Conservation (phyloP, 2,329 filamentous ascomycete genomes). For the Leptosphaerulina australis region DNA sequence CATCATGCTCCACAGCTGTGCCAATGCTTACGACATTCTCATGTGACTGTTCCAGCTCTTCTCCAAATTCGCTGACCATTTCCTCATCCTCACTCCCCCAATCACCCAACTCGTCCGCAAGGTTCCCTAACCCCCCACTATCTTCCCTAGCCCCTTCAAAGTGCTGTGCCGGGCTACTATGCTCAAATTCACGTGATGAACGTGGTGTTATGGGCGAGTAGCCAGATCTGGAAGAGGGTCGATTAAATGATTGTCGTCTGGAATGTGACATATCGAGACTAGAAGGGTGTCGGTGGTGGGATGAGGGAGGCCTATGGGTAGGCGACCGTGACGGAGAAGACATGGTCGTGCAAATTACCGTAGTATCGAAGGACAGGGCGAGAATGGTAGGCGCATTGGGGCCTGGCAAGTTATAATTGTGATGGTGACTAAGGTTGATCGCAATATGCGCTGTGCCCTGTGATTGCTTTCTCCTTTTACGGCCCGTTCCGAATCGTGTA, state of each 20-base stretch:
- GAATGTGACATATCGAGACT: constrained; percentile 51
- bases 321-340: constrained; percentile 53
- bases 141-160: constrained; percentile 47
- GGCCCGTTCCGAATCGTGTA: not conserved
- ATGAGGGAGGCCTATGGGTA: constrained; percentile 42
- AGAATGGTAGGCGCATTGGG: constrained; percentile 12
- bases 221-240: constrained; percentile 50
- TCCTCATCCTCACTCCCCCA: constrained; percentile 64
- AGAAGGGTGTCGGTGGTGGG: constrained; percentile 49
- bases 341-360: constrained; percentile 30
- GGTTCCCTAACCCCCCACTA: constrained; percentile 70
- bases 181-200: constrained; percentile 50
- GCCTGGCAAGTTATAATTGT: constrained; percentile 15
- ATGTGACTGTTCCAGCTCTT: constrained; percentile 38
- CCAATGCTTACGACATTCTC: constrained; percentile 35
- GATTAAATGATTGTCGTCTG: constrained; percentile 46
- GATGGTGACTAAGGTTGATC: constrained; percentile 13
- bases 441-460: constrained; percentile 17
- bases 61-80: constrained; percentile 50
- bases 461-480: constrained; percentile 13
- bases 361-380: constrained; percentile 11
- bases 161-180: constrained; percentile 47
- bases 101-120: constrained; percentile 81
- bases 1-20: constrained; percentile 45
- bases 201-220: constrained; percentile 54